phyloP scores from a whole-genome alignment of 1,284 basidiomycete species.

The Tilletia horrida region DNA sequence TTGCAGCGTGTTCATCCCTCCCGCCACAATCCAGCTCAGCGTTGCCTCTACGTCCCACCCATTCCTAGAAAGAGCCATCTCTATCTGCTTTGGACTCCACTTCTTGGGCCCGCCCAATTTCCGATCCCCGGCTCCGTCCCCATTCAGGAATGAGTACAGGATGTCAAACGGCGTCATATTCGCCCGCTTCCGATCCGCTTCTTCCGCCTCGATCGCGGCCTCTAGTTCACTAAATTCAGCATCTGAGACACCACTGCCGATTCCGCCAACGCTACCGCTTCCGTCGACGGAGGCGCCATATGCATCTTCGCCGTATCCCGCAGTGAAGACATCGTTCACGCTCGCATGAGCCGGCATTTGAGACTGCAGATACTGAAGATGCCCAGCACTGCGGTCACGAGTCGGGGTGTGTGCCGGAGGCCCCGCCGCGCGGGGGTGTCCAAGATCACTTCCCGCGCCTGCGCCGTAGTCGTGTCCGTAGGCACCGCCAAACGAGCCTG shows the following conservation, averaged over 20 bases:
- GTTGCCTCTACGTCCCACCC: slow-evolving; percentile 92
- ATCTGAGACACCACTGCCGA: slow-evolving; percentile 17
- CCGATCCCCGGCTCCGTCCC: slow-evolving; percentile 10
- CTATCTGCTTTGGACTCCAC: slow-evolving; percentile 76
- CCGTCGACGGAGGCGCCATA: background rate
- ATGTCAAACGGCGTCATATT: slow-evolving; percentile 97
- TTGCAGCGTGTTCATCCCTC: slow-evolving; percentile 38
- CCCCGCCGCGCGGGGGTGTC: too few relatives aligned
- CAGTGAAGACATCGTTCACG: background rate
- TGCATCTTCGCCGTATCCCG: background rate
- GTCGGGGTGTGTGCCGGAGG: too few relatives aligned
- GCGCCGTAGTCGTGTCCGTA: background rate
- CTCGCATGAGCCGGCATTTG: background rate
- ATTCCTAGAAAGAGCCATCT: slow-evolving; percentile 81
- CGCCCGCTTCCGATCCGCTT: slow-evolving; percentile 45
- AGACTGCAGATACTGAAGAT: slow-evolving; percentile 6
- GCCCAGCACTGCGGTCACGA: background rate
- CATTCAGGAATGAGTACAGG: slow-evolving; percentile 76
- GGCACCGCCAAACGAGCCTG: background rate
- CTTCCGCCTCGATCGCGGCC: slow-evolving; percentile 52
- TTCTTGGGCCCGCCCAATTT: slow-evolving; percentile 29
- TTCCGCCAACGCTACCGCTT: background rate
- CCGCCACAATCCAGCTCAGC: slow-evolving; percentile 83
- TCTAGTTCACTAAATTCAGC: slow-evolving; percentile 21
- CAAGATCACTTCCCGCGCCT: background rate